Conservation (phyloP, 106 monocot genomes). For the Dioscorea alata region DNA sequence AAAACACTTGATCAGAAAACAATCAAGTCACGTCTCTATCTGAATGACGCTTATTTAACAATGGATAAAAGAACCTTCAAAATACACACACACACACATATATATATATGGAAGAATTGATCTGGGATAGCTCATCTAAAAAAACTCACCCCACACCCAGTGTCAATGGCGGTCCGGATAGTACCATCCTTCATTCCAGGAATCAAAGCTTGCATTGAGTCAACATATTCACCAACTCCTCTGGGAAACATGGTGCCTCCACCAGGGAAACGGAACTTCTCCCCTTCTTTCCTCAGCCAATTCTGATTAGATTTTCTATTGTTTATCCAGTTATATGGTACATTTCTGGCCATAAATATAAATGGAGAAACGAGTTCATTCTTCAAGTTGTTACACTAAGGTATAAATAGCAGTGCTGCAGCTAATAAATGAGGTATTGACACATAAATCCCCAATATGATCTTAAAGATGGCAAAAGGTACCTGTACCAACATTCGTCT, state of each 20-base stretch:
- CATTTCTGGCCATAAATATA: constrained; percentile 43
- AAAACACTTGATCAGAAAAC: no score
- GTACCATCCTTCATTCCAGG: constrained; percentile 90
- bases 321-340: constrained; percentile 88
- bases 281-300: constrained; percentile 78
- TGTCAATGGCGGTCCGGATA: constrained; percentile 83
- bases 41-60: no score
- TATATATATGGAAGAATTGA: no score
- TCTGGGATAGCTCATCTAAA: no score
- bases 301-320: constrained; percentile 79
- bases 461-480: background rate
- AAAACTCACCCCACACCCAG: constrained; percentile 79
- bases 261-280: constrained; percentile 78
- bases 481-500: constrained; percentile 27
- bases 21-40: no score
- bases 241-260: constrained; percentile 90
- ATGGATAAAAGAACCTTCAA: no score
- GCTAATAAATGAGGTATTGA: background rate
- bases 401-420: background rate
- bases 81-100: no score
- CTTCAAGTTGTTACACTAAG: background rate
- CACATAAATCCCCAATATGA: background rate
- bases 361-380: background rate
- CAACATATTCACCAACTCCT: constrained; percentile 70
- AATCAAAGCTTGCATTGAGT: constrained; percentile 62